A percentile compares a stretch with the other conserved stretches of the same genome.
phyloP scores from a whole-genome alignment of 768 basidiomycete genomes.

The Cystobasidium ongulense region DNA sequence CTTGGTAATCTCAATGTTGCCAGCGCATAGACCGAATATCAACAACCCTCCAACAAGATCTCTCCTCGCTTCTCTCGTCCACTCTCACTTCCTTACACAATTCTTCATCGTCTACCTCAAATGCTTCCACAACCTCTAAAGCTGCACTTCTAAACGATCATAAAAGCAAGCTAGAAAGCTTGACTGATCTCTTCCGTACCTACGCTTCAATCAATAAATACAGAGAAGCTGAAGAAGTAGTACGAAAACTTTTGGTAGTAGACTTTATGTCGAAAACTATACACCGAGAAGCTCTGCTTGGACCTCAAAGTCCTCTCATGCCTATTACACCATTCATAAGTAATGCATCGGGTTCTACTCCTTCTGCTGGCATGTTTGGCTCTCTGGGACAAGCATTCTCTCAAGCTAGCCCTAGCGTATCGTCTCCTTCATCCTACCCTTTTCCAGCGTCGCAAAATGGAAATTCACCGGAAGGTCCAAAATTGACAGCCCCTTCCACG shows the following conservation, averaged over 20 bases:
- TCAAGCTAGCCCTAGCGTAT: neutral
- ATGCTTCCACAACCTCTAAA: conserved; percentile 48
- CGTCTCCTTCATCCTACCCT: conserved; percentile 25
- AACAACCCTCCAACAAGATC: conserved; percentile 72
- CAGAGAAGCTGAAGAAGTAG: conserved; percentile 79
- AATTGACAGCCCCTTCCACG: neutral
- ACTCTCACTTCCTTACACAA: conserved; percentile 52
- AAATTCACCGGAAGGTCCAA: neutral
- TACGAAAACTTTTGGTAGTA: conserved; percentile 62
- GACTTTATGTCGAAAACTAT: conserved; percentile 60
- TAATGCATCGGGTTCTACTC: neutral
- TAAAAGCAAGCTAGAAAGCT: conserved; percentile 44
- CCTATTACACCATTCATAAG: conserved; percentile 5
- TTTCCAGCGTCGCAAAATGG: neutral
- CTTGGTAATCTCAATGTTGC: neutral
- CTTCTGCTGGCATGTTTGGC: neutral
- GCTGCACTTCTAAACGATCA: conserved; percentile 47
- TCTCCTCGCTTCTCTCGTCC: conserved; percentile 69
- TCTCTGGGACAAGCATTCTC: neutral
- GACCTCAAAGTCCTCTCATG: neutral
- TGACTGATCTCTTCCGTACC: conserved; percentile 68
- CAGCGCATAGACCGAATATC: conserved; percentile 78
- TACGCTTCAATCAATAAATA: conserved; percentile 71
- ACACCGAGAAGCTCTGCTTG: conserved; percentile 34
- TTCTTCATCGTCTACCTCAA: neutral